Conservation (phyloP, 2,329 filamentous ascomycete genomes). For the Zasmidium citrigriseum region DNA sequence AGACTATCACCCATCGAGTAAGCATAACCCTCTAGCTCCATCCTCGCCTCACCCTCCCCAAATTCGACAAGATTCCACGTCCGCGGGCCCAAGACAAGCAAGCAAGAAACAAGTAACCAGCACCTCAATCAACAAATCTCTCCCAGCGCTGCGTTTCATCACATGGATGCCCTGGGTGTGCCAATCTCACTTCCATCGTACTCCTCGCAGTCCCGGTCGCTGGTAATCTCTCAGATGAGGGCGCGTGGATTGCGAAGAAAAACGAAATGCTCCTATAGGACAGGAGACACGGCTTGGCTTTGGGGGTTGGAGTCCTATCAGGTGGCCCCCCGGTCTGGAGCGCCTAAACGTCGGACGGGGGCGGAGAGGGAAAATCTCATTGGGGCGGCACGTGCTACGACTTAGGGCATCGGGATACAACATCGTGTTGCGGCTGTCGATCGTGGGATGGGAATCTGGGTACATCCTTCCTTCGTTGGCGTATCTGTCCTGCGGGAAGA, state of each 20-base stretch:
- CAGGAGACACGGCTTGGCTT: not conserved
- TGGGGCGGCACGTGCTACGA: constrained; percentile 1
- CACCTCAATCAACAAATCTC: no score
- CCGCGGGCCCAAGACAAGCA: no score
- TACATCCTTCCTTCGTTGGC: not conserved
- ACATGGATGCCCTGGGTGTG: not conserved
- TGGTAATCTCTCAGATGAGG: not conserved
- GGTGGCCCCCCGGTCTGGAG: constrained; percentile 4
- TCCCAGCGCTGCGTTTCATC: not conserved
- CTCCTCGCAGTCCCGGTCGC: not conserved
- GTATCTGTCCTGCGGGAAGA: not conserved
- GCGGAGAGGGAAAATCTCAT: no score
- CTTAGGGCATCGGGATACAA: no score
- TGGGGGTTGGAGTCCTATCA: not conserved
- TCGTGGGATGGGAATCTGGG: not conserved
- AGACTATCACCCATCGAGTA: not conserved
- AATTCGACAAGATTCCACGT: not conserved
- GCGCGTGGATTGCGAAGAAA: not conserved
- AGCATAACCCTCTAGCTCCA: not conserved
- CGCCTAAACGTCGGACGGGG: constrained; percentile 9
- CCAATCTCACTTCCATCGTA: not conserved
- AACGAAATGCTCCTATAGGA: not conserved
- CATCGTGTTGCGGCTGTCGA: not conserved
- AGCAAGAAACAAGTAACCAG: no score
- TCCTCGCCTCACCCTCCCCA: not conserved